Conservation (phyloP, 805 yeast genomes). For the Yarrowia sp. region DNA sequence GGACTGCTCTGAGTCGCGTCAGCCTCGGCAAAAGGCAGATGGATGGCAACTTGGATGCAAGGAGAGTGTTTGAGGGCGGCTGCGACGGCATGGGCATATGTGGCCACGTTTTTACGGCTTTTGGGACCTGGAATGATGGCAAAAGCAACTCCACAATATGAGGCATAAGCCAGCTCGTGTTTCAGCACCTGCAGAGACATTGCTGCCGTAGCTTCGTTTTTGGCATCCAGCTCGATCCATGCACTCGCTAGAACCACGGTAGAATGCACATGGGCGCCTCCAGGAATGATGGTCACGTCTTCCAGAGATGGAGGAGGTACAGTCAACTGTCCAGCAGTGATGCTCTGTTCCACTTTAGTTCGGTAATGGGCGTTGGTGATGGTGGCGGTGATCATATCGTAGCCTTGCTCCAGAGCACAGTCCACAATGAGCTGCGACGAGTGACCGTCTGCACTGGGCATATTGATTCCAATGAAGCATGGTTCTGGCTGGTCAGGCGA, state of each 20-base stretch:
- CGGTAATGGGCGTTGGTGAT: slow-evolving; percentile 48
- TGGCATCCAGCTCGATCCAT: slow-evolving; percentile 66
- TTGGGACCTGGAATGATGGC: slow-evolving; percentile 64
- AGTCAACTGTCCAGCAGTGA: background rate
- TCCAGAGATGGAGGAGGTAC: slow-evolving; percentile 44
- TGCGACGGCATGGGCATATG: slow-evolving; percentile 46
- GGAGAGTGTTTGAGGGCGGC: slow-evolving; percentile 37
- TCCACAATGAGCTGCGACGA: slow-evolving; percentile 35
- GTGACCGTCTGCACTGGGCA: slow-evolving; percentile 36
- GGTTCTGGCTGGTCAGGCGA: background rate
- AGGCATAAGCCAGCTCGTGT: slow-evolving; percentile 58
- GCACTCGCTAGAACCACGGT: slow-evolving; percentile 59
- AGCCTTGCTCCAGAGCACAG: slow-evolving; percentile 42
- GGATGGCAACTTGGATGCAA: slow-evolving; percentile 33
- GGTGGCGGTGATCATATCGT: slow-evolving; percentile 52
- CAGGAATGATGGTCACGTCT: slow-evolving; percentile 46
- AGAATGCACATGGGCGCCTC: slow-evolving; percentile 40
- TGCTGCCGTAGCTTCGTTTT: slow-evolving; percentile 48
- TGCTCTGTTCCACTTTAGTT: slow-evolving; percentile 7
- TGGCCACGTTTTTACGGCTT: slow-evolving; percentile 50
- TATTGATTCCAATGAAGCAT: slow-evolving; percentile 37
- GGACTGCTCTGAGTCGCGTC: slow-evolving; percentile 39
- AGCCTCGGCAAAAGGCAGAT: slow-evolving; percentile 40
- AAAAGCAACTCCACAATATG: slow-evolving; percentile 54
- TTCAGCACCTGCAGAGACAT: slow-evolving; percentile 55